A percentile compares a stretch with the other conserved stretches of the same genome.
phyloP scores from a whole-genome alignment of 164 flowering plant genomes.

The Dillenia turbinata region DNA sequence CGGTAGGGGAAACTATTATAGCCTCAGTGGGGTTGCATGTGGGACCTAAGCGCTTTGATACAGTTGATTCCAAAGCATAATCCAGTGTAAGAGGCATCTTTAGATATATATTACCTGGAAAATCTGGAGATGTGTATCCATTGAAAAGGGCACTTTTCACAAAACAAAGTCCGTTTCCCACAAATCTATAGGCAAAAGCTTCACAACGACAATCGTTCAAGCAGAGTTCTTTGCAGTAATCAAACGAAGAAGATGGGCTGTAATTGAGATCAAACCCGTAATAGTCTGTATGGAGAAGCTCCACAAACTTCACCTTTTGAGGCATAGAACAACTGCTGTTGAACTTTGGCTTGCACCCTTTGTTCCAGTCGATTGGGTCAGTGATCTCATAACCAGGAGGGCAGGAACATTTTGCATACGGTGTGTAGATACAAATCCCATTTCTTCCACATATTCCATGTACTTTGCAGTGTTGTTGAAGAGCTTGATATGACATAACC shows the following conservation, averaged over 20 bases:
- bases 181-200: conserved; percentile 26
- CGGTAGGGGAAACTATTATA: too few relatives aligned
- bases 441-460: conserved; percentile 43
- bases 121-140: conserved; percentile 21
- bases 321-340: conserved; percentile 13
- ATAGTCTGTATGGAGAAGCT: conserved; percentile 25
- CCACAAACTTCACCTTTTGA: conserved; percentile 16
- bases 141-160: conserved; percentile 24
- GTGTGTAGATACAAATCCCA: conserved; percentile 36
- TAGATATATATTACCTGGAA: conserved; percentile 19
- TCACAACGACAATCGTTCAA: conserved; percentile 24
- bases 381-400: conserved; percentile 29
- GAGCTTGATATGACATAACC: conserved; percentile 34
- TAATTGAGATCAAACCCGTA: conserved; percentile 33
- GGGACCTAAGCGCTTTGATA: too few relatives aligned
- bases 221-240: conserved; percentile 23
- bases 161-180: conserved; percentile 22
- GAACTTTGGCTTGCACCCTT: conserved; percentile 42
- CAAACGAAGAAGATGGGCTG: not conserved
- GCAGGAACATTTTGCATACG: conserved; percentile 30
- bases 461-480: conserved; percentile 19
- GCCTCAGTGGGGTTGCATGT: too few relatives aligned
- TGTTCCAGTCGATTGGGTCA: conserved; percentile 30
- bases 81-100: not conserved
- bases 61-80: too few relatives aligned